Evolutionary conservation across 352 stramenopile genomes (phyloP), one percentile per base, ranked within the genome.

Genomic region (Phytopythium oedochilum): DNA sequence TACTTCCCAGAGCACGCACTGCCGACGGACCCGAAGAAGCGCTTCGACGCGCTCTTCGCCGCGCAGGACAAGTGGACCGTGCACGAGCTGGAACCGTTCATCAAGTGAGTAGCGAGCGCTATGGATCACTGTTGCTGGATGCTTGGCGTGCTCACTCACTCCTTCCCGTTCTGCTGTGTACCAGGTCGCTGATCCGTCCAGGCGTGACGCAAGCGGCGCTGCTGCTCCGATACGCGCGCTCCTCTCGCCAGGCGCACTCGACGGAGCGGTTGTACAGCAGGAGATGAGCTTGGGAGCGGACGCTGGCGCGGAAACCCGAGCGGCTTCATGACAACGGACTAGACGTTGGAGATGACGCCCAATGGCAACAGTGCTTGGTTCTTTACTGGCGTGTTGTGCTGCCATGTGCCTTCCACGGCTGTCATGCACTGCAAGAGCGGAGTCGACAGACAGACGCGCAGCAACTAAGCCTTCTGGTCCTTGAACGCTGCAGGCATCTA

Each of bases 31-130:
- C 79, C 84, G 2, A 89, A 89, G 67, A 70, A 75, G 54, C 82
- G 84, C 23, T 92, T 94, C 45, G 66, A 89, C 28, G 68, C 75
- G 55, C 80, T 94, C 28, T 94, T 94, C 61, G 60, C 75, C 22
- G 68, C 78, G 31, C 84, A 94, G 53, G 78, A 89, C 40, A 94
- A 94, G 54, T 94, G 84, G 84, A 91, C 82, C 2, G 66, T 92
- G 45, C 68, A 67, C 32, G 78, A 94, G 50, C 64, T 94, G 2
- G 82, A 92, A 57, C 84, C 84, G 0, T 94, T 87, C 58, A 88
- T 94, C 66, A 75, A 76, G 84, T 92, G 63, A 44, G 76, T 75
- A 2, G 12, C 36, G 15, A 6, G 5, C 28, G 22, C 18, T 14
- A 52, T 15, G 20, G 15, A 29, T n/a, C 22, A 18, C 0, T 31